A percentile compares a stretch with the other conserved stretches of the same genome.
Evolutionary conservation across 257 asterid species (phyloP).

Genomic region (Orobanche coerulescens): DNA sequence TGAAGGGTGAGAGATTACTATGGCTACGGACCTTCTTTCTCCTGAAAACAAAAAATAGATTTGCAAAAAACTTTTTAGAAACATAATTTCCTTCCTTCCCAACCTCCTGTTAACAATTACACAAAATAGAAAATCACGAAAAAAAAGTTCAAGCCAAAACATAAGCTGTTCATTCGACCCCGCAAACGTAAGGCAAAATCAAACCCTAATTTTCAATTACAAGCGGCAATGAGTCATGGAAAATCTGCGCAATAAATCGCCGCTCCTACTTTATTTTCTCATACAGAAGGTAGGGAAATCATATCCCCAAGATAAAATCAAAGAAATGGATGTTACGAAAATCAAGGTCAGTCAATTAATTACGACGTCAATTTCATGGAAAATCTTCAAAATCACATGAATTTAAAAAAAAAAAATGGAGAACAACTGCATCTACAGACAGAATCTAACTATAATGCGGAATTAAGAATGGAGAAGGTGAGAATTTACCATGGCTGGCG

Average conservation of each 20-base stretch:
- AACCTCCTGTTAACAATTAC: not conserved
- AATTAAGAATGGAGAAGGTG: not conserved
- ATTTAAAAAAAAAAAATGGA: not conserved
- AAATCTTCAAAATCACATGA: not conserved
- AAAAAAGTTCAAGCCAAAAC: not conserved
- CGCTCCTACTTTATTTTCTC: not conserved
- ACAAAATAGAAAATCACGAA: not conserved
- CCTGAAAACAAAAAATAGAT: not conserved
- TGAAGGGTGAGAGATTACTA: not conserved
- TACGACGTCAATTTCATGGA: not conserved
- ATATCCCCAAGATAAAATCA: not conserved
- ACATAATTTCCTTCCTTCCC: not conserved
- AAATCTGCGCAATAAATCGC: not conserved
- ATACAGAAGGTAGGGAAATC: not conserved
- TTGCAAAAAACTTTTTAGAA: not conserved
- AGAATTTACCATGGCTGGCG: not conserved
- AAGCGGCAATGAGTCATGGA: not conserved
- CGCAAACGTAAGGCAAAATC: not conserved
- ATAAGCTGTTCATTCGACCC: not conserved
- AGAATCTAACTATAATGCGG: too few relatives aligned
- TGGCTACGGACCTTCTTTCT: not conserved
- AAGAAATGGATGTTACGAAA: not conserved
- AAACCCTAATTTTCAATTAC: not conserved
- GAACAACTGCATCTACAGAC: not conserved
- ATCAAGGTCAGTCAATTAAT: not conserved